Evolutionary conservation across 768 basidiomycete genomes (phyloP).

Genomic region (Pisolithus orientalis): DNA sequence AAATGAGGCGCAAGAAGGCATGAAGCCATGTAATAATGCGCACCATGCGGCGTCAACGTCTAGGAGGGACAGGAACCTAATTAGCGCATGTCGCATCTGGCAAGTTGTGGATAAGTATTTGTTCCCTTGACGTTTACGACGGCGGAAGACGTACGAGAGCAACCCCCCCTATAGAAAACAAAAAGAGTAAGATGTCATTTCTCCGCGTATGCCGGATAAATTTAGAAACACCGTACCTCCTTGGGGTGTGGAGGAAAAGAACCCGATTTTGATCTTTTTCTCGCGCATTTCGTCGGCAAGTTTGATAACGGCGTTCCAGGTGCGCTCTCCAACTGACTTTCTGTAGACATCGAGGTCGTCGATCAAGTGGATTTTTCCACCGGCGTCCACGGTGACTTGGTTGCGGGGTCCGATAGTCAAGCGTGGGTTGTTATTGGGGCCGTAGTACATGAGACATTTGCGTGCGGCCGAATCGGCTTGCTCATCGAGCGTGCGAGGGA

Average conservation of each 20-base stretch:
- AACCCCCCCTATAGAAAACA: conserved; percentile 64
- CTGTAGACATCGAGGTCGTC: conserved; percentile 77
- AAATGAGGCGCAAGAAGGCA: background rate
- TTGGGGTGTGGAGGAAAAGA: conserved; percentile 94
- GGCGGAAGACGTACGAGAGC: conserved; percentile 60
- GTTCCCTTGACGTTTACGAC: background rate
- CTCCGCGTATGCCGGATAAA: conserved; percentile 6
- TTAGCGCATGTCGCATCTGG: conserved; percentile 90
- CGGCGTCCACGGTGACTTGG: conserved; percentile 84
- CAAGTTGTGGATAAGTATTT: conserved; percentile 12
- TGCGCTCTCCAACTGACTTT: conserved; percentile 62
- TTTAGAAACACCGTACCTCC: conserved; percentile 51
- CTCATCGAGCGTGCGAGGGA: conserved; percentile 72
- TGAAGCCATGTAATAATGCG: conserved; percentile 21
- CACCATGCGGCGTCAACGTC: conserved; percentile 84
- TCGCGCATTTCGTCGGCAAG: conserved; percentile 80
- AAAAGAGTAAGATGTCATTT: conserved; percentile 20
- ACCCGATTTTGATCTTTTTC: conserved; percentile 84
- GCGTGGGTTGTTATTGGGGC: conserved; percentile 79
- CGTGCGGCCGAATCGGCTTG: conserved; percentile 84
- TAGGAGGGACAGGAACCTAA: conserved; percentile 73
- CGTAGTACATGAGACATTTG: conserved; percentile 79
- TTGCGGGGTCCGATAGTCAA: conserved; percentile 78
- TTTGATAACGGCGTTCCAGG: conserved; percentile 78
- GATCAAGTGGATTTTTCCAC: conserved; percentile 78